Conservation (phyloP, 805 yeast genomes). For the Saturnispora dispora region DNA sequence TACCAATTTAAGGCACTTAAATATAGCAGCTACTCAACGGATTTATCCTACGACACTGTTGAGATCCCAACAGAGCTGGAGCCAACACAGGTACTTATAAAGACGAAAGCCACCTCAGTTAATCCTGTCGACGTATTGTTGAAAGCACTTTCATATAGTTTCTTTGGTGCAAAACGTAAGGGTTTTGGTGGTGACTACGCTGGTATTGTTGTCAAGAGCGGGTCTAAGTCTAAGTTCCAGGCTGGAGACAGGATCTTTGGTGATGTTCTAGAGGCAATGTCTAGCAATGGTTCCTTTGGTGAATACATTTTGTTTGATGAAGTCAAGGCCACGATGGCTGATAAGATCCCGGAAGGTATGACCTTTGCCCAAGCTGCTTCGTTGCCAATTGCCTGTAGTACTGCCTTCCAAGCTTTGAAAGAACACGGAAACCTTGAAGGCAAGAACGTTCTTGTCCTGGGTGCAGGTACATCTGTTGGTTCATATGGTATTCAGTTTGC, state of each 20-base stretch:
- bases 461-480: conserved; percentile 71
- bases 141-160: conserved; percentile 5
- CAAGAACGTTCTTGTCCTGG: conserved; percentile 50
- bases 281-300: conserved; percentile 32
- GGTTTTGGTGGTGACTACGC: conserved; percentile 21
- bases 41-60: conserved; percentile 7
- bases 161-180: conserved; percentile 11
- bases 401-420: conserved; percentile 37
- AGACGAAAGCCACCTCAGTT: conserved; percentile 15
- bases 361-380: conserved; percentile 53
- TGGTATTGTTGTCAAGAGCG: conserved; percentile 18
- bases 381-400: conserved; percentile 53
- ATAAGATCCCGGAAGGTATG: conserved; percentile 39
- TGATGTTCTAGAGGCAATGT: conserved; percentile 4
- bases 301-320: conserved; percentile 37
- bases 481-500: conserved; percentile 46
- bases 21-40: conserved; percentile 11
- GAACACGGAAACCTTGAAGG: conserved; percentile 19
- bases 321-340: conserved; percentile 10
- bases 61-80: conserved; percentile 9
- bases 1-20: conserved; percentile 13
- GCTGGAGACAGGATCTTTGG: conserved; percentile 21
- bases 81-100: conserved; percentile 15
- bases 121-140: conserved; percentile 20
- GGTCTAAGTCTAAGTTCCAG: conserved; percentile 12